Percentiles rank a stretch among this genome's conserved stretches.
phyloP scores from a whole-genome alignment of 345 rosid species.

The Triadica sebifera region DNA sequence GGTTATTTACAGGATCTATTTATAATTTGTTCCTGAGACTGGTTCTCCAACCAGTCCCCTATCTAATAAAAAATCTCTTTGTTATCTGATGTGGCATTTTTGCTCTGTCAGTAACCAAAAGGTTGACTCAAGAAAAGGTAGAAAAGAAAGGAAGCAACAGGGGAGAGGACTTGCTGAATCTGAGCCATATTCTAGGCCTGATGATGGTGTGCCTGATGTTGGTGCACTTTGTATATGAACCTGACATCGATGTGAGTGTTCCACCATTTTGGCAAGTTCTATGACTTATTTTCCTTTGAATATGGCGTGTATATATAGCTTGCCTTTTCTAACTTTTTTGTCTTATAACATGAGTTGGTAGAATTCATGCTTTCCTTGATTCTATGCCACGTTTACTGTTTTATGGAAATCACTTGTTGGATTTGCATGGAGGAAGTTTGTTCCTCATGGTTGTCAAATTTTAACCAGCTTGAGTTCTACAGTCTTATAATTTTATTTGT shows the following conservation, averaged over 20 bases:
- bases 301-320: background rate
- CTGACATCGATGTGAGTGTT: slow-evolving; percentile 19
- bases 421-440: slow-evolving; percentile 2
- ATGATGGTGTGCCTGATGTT: slow-evolving; percentile 56
- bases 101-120: slow-evolving; percentile 40
- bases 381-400: background rate
- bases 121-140: slow-evolving; percentile 55
- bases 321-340: background rate
- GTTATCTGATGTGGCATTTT: slow-evolving; percentile 11
- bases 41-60: too few species aligned
- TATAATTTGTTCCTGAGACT: background rate
- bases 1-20: background rate
- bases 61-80: background rate
- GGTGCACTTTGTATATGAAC: slow-evolving; percentile 83
- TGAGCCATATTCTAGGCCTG: slow-evolving; percentile 36
- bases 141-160: slow-evolving; percentile 49
- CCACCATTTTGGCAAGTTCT: background rate
- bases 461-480: background rate
- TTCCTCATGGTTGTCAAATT: background rate
- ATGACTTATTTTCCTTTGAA: background rate
- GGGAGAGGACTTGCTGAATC: slow-evolving; percentile 41
- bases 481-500: background rate
- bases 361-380: background rate
- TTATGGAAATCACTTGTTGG: background rate
- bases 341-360: background rate